Base-by-base conservation (phyloP, 2,329 filamentous ascomycete species). In the Pyrenochaeta sp. region DNA sequence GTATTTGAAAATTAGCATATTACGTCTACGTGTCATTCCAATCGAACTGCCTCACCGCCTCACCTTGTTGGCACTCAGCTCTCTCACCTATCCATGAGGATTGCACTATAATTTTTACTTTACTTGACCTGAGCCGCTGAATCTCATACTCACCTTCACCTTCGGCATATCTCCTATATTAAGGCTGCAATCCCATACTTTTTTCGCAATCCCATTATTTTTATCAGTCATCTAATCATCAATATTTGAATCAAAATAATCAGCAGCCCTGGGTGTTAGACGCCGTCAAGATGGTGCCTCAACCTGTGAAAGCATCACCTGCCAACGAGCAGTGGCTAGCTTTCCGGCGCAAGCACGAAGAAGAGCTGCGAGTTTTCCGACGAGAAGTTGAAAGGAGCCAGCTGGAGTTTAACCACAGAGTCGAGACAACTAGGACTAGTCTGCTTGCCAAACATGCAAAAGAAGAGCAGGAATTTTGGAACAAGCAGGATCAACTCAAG, bases 391-490 rank as follows among this genome's bases (percentile, higher is more conserved):
- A 18, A 12, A 21, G 27, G n/a, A 15, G 37, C 2, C 30, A 43
- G 9, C 12, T 3, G 5, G 31, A 43, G 1, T 50, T 64, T 14
- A n/a, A 44, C 4, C 5, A 15, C 3, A 15, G 45, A 0, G 33
- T 56, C 4, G 47, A 51, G 1, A 30, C 18, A 1, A 10, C 27
- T 14, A 30, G 33, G 18, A 15, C 20, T 0, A 15, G 20, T 0
- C 18, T 66, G 6, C 31, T 50, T 7, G 47, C 42, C 3, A 53
- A 20, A 3, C 60, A 64, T 14, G 10, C 18, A 5, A 20, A 30
- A 7, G 60, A 61, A 35, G 50, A 63, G 27, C 17, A 44, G 1
- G 32, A 47, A 0, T 56, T 64, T 29, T 57, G 56, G 58, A 51
- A 14, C 5, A 23, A 20, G 18, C 20, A 39, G n/a, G 21, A 10